These are phyloP conservation scores for Stemphylium vesicarium DNA, from an alignment of 2,329 filamentous ascomycete species.

Conservation along the genomic window DNA sequence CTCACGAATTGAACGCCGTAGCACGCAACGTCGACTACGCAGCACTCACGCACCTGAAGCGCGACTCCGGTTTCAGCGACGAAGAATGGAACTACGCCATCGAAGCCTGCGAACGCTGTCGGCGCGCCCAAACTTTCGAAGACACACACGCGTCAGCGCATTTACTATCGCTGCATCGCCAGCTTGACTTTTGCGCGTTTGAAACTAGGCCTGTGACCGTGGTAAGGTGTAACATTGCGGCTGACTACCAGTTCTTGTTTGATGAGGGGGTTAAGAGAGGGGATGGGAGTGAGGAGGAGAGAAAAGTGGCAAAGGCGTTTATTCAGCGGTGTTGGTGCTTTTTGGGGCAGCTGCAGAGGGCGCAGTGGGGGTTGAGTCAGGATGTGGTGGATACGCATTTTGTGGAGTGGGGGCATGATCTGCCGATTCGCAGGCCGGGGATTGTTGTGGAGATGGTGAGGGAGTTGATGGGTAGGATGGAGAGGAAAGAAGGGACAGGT, in stretches of 20 bases:
- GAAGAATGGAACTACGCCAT: constrained; percentile 10
- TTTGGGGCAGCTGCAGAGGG: constrained; percentile 7
- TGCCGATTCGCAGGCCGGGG: constrained; percentile 6
- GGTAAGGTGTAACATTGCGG: constrained; percentile 1
- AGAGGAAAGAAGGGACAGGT: no score
- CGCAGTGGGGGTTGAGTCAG: constrained; percentile 5
- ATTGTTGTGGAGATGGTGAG: constrained; percentile 4
- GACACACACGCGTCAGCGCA: constrained; percentile 14
- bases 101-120: not conserved
- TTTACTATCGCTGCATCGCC: constrained; percentile 1
- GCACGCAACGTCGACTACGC: constrained; percentile 10
- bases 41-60: constrained; percentile 9
- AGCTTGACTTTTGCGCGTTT: constrained; percentile 9
- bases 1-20: constrained; percentile 1
- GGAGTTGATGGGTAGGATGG: constrained; percentile 31
- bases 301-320: constrained; percentile 4
- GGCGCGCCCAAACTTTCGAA: not conserved
- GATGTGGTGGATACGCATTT: not conserved
- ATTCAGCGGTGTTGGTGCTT: constrained; percentile 4
- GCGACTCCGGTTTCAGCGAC: constrained; percentile 11
- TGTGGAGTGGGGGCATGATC: constrained; percentile 8
- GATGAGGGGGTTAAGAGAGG: constrained; percentile 9
- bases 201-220: constrained; percentile 10
- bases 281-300: constrained; percentile 8
- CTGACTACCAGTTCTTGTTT: constrained; percentile 8